Evolutionary conservation across 306 rosid genomes (phyloP), one percentile per base, ranked within the genome.

Genomic region (Fragaria iinumae): DNA sequence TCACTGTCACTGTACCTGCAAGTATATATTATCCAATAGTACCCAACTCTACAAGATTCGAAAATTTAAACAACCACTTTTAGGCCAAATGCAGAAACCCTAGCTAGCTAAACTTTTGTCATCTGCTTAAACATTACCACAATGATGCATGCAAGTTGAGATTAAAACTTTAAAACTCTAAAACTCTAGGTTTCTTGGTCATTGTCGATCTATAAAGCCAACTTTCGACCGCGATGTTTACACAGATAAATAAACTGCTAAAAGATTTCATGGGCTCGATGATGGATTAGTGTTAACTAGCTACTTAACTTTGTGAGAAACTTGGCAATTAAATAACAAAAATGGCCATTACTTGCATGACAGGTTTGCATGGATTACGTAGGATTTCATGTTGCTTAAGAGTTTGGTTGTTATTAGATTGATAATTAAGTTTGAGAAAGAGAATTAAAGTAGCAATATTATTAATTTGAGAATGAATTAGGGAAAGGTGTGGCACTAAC

Each of bases 351-450:
- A 68, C 79, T 64, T 84, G 67, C 79, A 77, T 82, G 85, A 79
- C 92, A 85, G 25, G 80, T 81, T 84, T 88, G 97, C 90, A 86
- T 86, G 91, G 86, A 66, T 76, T 79, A 85, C 90, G 79, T 69
- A 79, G 81, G 34, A 77, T 48, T 80, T 47, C 81, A 38, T 39
- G 52, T 53, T 70, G 11, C 32, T 71, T 64, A 34, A 11, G n/a
- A 67, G 68, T 56, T 25, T 25, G 0, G 43, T 52, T 65, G 23
- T 65, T 38, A 29, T n/a, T 45, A 34, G 25, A 21, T 6, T 21
- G 48, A 66, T 65, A 6, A 21, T 44, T 6, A n/a, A 48, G 12
- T 64, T 64, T 17, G 69, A 16, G 20, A 43, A 13, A 32, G 44
- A 64, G 55, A 55, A 76, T 27, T 77, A 60, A 65, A 83, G 69